phyloP scores from a whole-genome alignment of 2,329 filamentous ascomycete species.

The Ustilaginoidea virens region DNA sequence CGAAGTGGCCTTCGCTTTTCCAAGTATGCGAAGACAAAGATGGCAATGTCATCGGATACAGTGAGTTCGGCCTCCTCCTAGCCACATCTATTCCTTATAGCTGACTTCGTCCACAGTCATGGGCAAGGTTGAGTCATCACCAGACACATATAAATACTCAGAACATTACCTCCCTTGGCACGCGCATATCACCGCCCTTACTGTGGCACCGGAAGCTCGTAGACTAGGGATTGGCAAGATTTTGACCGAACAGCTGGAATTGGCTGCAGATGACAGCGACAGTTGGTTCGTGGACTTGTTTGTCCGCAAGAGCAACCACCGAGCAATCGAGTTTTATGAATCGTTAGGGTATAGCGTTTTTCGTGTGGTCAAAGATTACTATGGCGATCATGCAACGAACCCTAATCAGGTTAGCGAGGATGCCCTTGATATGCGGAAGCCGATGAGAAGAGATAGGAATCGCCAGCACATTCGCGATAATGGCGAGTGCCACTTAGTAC shows the following conservation, averaged over 20 bases:
- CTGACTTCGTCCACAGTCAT: conserved; percentile 51
- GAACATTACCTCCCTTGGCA: conserved; percentile 98
- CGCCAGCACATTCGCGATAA: conserved; percentile 63
- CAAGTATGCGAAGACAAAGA: conserved; percentile 75
- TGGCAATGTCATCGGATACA: conserved; percentile 89
- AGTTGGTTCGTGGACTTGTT: conserved; percentile 96
- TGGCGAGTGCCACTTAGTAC: conserved; percentile 64
- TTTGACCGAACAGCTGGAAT: conserved; percentile 67
- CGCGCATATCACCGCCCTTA: conserved; percentile 91
- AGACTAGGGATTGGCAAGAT: conserved; percentile 76
- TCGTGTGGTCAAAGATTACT: conserved; percentile 79
- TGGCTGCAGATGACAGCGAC: conserved; percentile 64
- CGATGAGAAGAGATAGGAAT: conserved; percentile 65
- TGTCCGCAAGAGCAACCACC: conserved; percentile 74
- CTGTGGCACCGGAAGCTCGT: conserved; percentile 74
- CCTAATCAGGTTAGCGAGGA: conserved; percentile 56
- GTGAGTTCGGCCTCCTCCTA: conserved; percentile 34
- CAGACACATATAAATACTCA: conserved; percentile 56
- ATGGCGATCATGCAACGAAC: conserved; percentile 64
- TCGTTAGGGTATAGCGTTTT: conserved; percentile 87
- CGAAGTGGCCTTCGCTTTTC: conserved; percentile 90
- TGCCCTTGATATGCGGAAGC: conserved; percentile 94
- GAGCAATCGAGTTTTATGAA: conserved; percentile 79
- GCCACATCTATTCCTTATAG: conserved; percentile 10
- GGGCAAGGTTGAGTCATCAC: conserved; percentile 87